Base-by-base conservation (phyloP, 768 basidiomycete genomes). In the Fomitopsis pulvina region DNA sequence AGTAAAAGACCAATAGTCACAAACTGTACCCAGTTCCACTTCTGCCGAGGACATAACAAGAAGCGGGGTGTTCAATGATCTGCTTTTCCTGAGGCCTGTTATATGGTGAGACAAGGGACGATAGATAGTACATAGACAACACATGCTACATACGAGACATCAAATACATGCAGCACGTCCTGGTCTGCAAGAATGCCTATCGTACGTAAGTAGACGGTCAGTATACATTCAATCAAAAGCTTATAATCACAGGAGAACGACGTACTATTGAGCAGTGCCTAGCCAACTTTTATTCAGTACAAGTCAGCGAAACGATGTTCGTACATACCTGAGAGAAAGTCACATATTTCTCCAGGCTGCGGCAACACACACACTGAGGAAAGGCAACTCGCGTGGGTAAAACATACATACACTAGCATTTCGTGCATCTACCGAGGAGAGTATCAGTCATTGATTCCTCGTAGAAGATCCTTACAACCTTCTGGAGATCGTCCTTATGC, bases 31-130 rank as follows among this genome's bases (percentile, higher is more conserved):
- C 83, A 0, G 83, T 85, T 8, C 83, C 83, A 59, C 82, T 84
- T 28, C 82, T 69, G 0, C 83, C 51, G 11, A 58, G 18, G 29
- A 85, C 83, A 60, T 80, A 84, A 54, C 80, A 84, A 0, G 83
- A 83, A 11, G 71, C 62, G 0, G 66, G 66, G 54, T 84, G 75
- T 43, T 83, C 77, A n/a, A 83, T 76, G 11, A 85, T 83, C 52
- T 65, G 68, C 56, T 72, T 73, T 54, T 85, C 80, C 39, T 72
- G 67, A 0, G 74, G 55, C 9, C 72, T 72, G 44, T 12, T 24
- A 4, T 10, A 50, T 20, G 16, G 10, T 50, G 7, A 42, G 34
- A 21, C 27, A 37, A 18, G 16, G 39, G 41, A 14, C 20, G 24
- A 11, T 20, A n/a, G 14, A 41, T 20, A 7, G 39, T 6, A 16